Evolutionary conservation across 768 basidiomycete genomes (phyloP).

Genomic region (Panus rudis): DNA sequence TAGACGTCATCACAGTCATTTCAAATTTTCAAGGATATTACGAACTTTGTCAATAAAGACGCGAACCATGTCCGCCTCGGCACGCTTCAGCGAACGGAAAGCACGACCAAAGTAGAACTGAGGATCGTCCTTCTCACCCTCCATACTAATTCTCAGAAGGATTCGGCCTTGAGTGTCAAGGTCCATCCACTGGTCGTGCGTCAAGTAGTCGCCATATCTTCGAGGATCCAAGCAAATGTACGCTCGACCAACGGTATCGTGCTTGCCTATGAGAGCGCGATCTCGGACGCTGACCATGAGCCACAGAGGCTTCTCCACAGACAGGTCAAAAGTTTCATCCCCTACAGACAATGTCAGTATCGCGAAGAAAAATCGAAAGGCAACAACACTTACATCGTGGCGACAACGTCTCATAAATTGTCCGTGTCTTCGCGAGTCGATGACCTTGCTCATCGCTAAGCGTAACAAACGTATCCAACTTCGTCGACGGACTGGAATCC

Average conservation of each 20-base stretch:
- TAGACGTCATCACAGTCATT: not conserved
- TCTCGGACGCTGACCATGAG: slow-evolving; percentile 93
- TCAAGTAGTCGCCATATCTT: slow-evolving; percentile 80
- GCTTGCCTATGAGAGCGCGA: slow-evolving; percentile 85
- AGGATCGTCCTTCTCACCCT: slow-evolving; percentile 97
- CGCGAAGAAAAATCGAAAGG: not conserved
- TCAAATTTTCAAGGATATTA: not conserved
- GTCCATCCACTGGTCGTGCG: slow-evolving; percentile 90
- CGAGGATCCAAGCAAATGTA: slow-evolving; percentile 90
- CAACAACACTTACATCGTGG: slow-evolving; percentile 70
- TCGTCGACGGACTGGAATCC: slow-evolving; percentile 72
- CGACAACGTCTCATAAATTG: slow-evolving; percentile 83
- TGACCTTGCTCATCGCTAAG: slow-evolving; percentile 89
- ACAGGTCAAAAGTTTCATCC: slow-evolving; percentile 96
- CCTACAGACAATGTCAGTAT: slow-evolving; percentile 39
- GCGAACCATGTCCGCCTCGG: slow-evolving; percentile 92
- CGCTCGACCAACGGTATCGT: slow-evolving; percentile 84
- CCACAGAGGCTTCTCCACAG: slow-evolving; percentile 92
- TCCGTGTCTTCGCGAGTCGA: slow-evolving; percentile 89
- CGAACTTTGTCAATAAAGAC: slow-evolving; percentile 94
- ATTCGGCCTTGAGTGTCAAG: slow-evolving; percentile 83
- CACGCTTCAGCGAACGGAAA: slow-evolving; percentile 88
- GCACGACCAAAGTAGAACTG: slow-evolving; percentile 96
- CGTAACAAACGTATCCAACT: slow-evolving; percentile 87
- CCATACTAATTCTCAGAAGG: slow-evolving; percentile 89